A percentile compares a stretch with the other conserved stretches of the same genome.
Conservation (phyloP, 257 asterid species). For the Ligustrum vulgare region DNA sequence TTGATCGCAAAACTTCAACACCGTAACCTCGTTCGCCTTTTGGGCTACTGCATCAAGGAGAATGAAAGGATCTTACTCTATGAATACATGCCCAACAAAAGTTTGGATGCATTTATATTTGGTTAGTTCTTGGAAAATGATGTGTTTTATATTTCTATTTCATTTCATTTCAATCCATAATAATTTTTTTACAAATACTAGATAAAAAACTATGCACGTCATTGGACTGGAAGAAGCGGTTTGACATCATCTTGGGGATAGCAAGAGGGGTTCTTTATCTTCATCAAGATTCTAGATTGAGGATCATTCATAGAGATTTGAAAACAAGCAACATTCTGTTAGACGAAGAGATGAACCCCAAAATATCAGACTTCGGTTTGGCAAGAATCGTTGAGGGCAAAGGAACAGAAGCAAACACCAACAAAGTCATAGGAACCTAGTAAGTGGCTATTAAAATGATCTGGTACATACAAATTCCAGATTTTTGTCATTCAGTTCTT, state of each 20-base stretch:
- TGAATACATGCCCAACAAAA: slow-evolving; percentile 33
- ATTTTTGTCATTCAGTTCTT: not conserved
- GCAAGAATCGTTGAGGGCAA: slow-evolving; percentile 57
- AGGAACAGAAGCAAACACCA: slow-evolving; percentile 37
- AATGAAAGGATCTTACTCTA: slow-evolving; percentile 39
- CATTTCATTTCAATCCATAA: too few species aligned
- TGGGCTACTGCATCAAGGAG: slow-evolving; percentile 52
- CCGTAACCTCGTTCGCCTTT: slow-evolving; percentile 44
- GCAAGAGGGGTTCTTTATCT: slow-evolving; percentile 59
- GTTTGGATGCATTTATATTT: not conserved
- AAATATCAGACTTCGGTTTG: slow-evolving; percentile 57
- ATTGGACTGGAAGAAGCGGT: slow-evolving; percentile 44
- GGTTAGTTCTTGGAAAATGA: slow-evolving; percentile 21
- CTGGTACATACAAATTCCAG: not conserved
- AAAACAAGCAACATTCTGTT: slow-evolving; percentile 53
- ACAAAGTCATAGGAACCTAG: not conserved
- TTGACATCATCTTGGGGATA: slow-evolving; percentile 48
- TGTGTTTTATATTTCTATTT: slow-evolving; percentile 20
- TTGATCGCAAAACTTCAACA: too few species aligned
- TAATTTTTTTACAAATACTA: not conserved
- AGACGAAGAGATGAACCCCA: slow-evolving; percentile 43
- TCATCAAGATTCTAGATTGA: slow-evolving; percentile 52
- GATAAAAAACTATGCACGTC: not conserved
- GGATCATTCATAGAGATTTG: slow-evolving; percentile 52
- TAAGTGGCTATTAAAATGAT: not conserved